phyloP scores from a whole-genome alignment of 2,329 filamentous ascomycete species.

The Aspergillus viridinutans region DNA sequence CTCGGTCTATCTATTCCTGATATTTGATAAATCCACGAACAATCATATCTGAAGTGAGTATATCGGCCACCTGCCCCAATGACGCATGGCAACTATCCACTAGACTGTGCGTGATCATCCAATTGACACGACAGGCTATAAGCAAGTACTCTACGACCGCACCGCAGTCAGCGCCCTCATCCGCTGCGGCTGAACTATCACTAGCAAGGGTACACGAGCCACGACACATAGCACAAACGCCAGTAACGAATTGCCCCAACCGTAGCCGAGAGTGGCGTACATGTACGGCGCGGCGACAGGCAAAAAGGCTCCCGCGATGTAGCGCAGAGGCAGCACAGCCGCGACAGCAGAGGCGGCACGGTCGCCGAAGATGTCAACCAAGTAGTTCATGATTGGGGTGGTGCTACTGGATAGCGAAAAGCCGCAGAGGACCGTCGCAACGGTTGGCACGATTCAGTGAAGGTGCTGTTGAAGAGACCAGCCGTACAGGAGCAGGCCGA shows the following conservation, averaged over 20 bases:
- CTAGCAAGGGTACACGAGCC: not conserved
- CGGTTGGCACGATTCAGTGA: constrained; percentile 1
- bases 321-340: constrained; percentile 2
- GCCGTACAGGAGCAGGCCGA: constrained; percentile 3
- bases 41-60: too few species aligned
- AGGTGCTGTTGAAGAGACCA: not conserved
- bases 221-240: not conserved
- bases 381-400: constrained; percentile 4
- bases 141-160: not conserved
- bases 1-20: too few species aligned
- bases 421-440: constrained; percentile 1
- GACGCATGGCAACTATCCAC: too few species aligned
- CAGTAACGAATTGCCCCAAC: constrained; percentile 6
- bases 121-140: too few species aligned
- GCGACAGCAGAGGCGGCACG: constrained; percentile 3
- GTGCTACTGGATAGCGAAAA: constrained; percentile 4
- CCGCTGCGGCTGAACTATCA: constrained; percentile 1
- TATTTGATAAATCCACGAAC: too few species aligned
- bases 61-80: too few species aligned
- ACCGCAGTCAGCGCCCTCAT: not conserved
- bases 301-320: constrained; percentile 1
- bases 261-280: constrained; percentile 2
- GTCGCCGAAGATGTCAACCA: constrained; percentile 3
- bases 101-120: too few species aligned
- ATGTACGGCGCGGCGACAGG: constrained; percentile 2